Evolutionary conservation across 2,329 filamentous ascomycete genomes (phyloP), one percentile per base, ranked within the genome.

Genomic region (Aspergillus sojae): DNA sequence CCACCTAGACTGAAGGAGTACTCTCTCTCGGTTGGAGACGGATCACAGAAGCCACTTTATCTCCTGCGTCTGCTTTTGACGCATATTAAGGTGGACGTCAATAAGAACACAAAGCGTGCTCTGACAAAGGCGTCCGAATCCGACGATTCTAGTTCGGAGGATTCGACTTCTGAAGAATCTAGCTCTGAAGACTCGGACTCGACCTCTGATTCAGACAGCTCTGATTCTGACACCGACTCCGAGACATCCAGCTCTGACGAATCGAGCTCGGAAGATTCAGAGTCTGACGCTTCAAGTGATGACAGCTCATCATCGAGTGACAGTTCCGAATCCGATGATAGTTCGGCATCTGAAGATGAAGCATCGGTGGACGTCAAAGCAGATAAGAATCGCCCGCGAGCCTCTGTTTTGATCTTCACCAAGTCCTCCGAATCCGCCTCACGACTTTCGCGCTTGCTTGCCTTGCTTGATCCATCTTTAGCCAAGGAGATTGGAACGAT

Each of bases 351-450:
- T 4, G 61, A 72, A 39, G 58, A 62, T 3, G 64, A 66, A 54
- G 57, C 68, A 26, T 61, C 65, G 36, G 56, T 62, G 5, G 43
- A 61, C 52, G 48, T 28, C 7, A 52, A 55, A 16, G 5, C 21
- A 19, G 55, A 59, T 14, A 74, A 79, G 66, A 68, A 75, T 34
- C 81, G 69, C 5, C 34, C 64, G 41, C 65, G 68, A 23, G 75
- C 75, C 19, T 82, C 79, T 5, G 87, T 90, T 12, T 84, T 98
- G 41, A 88, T 98, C 68, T 98, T 98, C 76, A 94, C 93, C 54
- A 93, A 93, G 71, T 96, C 92, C 62, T 97, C 94, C 74, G 93
- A 97, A 76, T 88, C 90, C 21, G 92, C 94, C 1, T 85, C 91
- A n/a, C 91, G 95, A 63, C 85, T 98, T n/a, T 89, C 91, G 1